phyloP scores from a whole-genome alignment of 2,329 filamentous ascomycete species.

The Camillea tinctor region DNA sequence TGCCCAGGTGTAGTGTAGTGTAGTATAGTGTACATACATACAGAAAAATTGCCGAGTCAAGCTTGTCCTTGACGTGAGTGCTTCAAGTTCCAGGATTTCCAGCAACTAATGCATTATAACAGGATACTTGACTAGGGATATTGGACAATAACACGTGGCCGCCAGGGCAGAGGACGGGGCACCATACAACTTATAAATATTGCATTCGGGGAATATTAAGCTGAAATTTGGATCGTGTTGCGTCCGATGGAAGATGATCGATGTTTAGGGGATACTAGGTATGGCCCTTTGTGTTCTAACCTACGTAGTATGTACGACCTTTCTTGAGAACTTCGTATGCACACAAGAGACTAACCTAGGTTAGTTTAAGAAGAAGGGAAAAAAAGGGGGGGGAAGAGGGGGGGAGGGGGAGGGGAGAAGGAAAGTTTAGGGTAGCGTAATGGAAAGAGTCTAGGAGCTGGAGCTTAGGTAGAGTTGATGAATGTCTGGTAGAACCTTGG shows the following conservation, averaged over 20 bases:
- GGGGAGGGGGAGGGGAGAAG: no score
- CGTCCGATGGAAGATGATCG: background rate
- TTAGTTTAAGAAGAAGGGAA: no score
- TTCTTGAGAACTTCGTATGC: no score
- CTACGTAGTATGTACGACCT: no score
- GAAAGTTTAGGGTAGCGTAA: no score
- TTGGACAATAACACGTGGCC: constrained; percentile 18
- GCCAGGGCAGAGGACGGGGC: constrained; percentile 9
- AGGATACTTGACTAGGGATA: constrained; percentile 14
- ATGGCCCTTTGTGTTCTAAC: background rate
- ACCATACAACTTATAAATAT: background rate
- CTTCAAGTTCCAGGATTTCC: background rate
- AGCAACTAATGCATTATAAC: background rate
- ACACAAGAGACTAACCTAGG: no score
- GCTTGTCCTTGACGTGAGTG: background rate
- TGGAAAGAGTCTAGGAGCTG: no score
- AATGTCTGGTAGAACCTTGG: no score
- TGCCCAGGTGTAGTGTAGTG: no score
- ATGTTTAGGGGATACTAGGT: background rate
- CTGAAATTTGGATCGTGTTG: background rate
- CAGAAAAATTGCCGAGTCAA: background rate
- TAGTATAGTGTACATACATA: background rate
- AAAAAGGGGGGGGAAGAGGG: no score
- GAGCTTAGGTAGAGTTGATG: no score
- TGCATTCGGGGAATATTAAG: background rate